Evolutionary conservation across 495 filamentous ascomycete genomes (phyloP), one percentile per base, ranked within the genome.

Genomic region (Aspergillus olivimuriae): DNA sequence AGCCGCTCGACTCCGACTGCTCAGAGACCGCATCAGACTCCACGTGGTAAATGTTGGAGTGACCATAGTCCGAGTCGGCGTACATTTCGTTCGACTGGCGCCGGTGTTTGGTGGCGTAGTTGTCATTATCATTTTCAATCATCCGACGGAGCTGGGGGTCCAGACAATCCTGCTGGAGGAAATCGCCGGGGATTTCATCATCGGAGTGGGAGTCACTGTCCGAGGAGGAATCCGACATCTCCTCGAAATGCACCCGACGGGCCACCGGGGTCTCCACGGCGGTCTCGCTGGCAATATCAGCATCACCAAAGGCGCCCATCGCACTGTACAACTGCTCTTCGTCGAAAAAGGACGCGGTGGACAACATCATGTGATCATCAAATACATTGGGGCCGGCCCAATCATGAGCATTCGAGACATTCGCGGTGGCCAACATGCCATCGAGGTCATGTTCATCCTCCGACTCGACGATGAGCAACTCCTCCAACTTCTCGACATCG

Each of bases 401-500:
- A 41, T 72, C 73, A 20, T 17, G 20, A 9, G 57, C 54, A 18
- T 58, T 61, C 20, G 56, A 44, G 4, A 51, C 39, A 18, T 58
- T 62, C 20, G 58, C 43, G 4, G 52, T 39, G 19, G 59, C 51
- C 15, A 65, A 20, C 10, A 44, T 35, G 44, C 34, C 42, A 22
- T 37, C 47, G 1, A 62, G 10, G 1, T 51, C 60, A 32, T 65
- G 53, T 14, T 72, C 68, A 40, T 72, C 67, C 49, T 77, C 72
- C 1, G 76, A 78, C 39, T 74, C 70, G 37, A 87, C 70, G 39
- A 89, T 85, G 50, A 81, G 73, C 57, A 80, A 65, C 65, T 87
- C 86, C 73, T 92, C 86, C 51, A 77, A 68, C 63, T 80, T 76
- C 52, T 81, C 74, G 19, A 88, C 73, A 67, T 82, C 78, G 55